phyloP scores from a whole-genome alignment of 306 rosid genomes.

The Rubus idaeus region DNA sequence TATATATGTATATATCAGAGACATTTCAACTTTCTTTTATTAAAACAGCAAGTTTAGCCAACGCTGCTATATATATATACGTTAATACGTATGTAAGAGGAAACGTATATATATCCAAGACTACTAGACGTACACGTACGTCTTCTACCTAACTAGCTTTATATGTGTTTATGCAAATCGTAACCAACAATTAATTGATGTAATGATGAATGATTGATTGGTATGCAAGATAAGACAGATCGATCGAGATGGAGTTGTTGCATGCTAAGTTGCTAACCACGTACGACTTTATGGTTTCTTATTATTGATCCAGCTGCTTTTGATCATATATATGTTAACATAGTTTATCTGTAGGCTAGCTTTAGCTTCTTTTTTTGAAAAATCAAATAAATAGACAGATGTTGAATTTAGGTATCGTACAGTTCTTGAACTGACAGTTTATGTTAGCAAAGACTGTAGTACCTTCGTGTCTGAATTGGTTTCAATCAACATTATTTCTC shows the following conservation, averaged over 20 bases:
- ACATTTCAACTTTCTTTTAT: not conserved
- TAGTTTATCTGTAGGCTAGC: no score
- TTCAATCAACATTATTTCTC: conserved; percentile 4
- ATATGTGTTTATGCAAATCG: not conserved
- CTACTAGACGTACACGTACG: not conserved
- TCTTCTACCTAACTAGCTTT: not conserved
- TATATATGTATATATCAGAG: not conserved
- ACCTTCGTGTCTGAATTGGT: not conserved
- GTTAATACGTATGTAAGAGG: not conserved
- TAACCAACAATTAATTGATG: not conserved
- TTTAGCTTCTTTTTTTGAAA: not conserved
- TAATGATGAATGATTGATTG: not conserved
- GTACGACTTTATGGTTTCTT: not conserved
- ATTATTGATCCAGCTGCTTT: not conserved
- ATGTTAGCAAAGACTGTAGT: not conserved
- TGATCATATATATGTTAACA: not conserved
- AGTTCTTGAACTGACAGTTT: not conserved
- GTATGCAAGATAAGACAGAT: not conserved
- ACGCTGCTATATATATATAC: not conserved
- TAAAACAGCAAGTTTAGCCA: not conserved
- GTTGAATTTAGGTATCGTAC: not conserved
- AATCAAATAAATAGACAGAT: not conserved
- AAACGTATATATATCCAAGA: conserved; percentile 2
- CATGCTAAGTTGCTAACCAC: not conserved
- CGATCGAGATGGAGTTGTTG: not conserved